Conservation (phyloP, 345 rosid genomes). For the Durio zibethinus region DNA sequence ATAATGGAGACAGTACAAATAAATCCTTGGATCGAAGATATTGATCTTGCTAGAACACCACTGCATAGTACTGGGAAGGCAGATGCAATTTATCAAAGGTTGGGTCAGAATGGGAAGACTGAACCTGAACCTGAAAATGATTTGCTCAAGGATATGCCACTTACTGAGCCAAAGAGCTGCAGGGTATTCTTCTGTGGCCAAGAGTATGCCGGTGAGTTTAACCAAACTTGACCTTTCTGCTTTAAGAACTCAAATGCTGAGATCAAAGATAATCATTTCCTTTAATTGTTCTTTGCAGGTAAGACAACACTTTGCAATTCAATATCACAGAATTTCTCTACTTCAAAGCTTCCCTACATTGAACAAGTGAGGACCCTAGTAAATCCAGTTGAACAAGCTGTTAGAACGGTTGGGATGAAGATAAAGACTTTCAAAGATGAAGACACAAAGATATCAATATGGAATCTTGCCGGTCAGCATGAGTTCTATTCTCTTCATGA, state of each 20-base stretch:
- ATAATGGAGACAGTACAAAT: constrained; percentile 76
- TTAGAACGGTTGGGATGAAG: constrained; percentile 77
- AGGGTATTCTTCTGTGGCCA: constrained; percentile 92
- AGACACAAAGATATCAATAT: constrained; percentile 74
- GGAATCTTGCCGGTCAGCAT: constrained; percentile 94
- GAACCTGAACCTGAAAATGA: constrained; percentile 54
- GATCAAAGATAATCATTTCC: not conserved
- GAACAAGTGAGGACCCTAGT: constrained; percentile 78
- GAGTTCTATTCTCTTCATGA: constrained; percentile 85
- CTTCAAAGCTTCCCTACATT: constrained; percentile 65
- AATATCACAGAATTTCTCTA: constrained; percentile 59
- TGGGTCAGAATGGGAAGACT: constrained; percentile 63
- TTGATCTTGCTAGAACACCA: constrained; percentile 79
- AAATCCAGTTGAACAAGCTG: constrained; percentile 87
- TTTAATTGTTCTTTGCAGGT: constrained; percentile 36
- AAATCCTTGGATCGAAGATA: constrained; percentile 84
- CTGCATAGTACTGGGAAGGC: constrained; percentile 67
- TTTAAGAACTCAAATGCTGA: not conserved
- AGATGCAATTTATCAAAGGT: constrained; percentile 62
- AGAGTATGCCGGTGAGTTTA: constrained; percentile 70
- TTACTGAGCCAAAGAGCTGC: constrained; percentile 73
- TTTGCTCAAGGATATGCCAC: constrained; percentile 80
- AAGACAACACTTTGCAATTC: constrained; percentile 80
- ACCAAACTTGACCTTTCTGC: constrained; percentile 1
- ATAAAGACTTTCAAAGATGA: constrained; percentile 77